Evolutionary conservation across 2,329 filamentous ascomycete species (phyloP), one percentile per base, ranked within the genome.

Genomic region (Didymella pomorum): DNA sequence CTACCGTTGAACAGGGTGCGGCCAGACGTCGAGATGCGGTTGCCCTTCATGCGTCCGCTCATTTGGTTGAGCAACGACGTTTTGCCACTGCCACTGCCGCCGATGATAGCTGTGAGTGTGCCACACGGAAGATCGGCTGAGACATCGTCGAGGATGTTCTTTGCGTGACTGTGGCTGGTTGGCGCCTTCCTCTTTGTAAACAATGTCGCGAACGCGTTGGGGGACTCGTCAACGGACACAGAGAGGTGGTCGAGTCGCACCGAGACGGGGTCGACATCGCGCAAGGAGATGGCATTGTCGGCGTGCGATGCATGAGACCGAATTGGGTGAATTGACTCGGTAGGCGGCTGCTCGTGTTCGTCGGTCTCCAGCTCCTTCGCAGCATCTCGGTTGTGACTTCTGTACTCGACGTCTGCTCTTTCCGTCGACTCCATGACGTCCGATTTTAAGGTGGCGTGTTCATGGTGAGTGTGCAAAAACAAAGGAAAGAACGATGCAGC

Each of bases 91-190:
- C 90, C 89, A 68, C 87, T 89, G 3, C 89, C 89, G 10, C 90
- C 90, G 56, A 93, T 87, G 52, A 93, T 92, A 9, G 90, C 90
- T 0, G 89, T 92, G 39, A 93, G 75, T 3, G 86, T 89, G 3
- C 90, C 89, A 8, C 85, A 82, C 3, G 81, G 80, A 71, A 92
- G 83, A 23, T 86, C 82, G 2, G 88, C 88, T 62, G 84, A 84
- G 44, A 92, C 84, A 28, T 84, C 83, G 51, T 87, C 79, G 10
- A 93, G 78, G 11, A 93, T 84, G 6, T 72, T 74, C 64, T 82
- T 83, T 49, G 73, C 67, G 69, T 75, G 65, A 46, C 54, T 64
- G 33, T 55, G 53, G 35, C 52, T 39, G 69, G 63, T 44, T 64
- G 57, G 29, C n/a, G 55, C 67, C 59, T 60, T 71, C 55, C 64